phyloP scores from a whole-genome alignment of 2,329 filamentous ascomycete genomes.

The Fusarium torreyae region DNA sequence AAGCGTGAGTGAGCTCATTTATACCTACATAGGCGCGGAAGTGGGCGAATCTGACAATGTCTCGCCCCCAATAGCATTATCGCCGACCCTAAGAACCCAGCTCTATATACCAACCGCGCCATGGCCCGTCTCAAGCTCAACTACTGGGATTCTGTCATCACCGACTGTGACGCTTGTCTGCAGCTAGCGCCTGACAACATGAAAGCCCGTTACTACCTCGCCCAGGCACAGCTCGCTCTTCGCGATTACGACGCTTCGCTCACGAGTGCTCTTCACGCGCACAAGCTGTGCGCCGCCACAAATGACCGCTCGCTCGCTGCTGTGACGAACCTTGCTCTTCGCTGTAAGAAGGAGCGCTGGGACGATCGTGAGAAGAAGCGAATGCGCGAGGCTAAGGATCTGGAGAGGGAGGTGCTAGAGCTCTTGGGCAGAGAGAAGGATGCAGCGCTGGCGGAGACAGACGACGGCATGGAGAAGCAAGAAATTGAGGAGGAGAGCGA shows the following conservation, averaged over 20 bases:
- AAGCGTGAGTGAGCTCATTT: conserved; percentile 70
- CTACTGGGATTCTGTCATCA: conserved; percentile 80
- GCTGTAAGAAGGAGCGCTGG: conserved; percentile 90
- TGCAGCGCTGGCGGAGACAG: conserved; percentile 57
- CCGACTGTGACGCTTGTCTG: conserved; percentile 84
- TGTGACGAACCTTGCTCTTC: conserved; percentile 81
- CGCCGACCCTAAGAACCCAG: conserved; percentile 81
- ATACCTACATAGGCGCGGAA: conserved; percentile 5
- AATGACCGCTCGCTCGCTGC: conserved; percentile 78
- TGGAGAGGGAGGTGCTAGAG: conserved; percentile 73
- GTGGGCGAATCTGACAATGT: conserved; percentile 23
- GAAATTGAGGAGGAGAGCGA: conserved; percentile 65
- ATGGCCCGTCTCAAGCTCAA: conserved; percentile 83
- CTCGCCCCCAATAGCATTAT: conserved; percentile 72
- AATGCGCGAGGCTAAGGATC: conserved; percentile 66
- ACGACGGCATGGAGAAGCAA: conserved; percentile 63
- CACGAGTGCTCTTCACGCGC: conserved; percentile 78
- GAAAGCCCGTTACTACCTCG: conserved; percentile 88
- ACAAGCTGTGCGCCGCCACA: conserved; percentile 74
- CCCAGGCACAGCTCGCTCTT: conserved; percentile 85
- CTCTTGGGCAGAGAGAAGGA: conserved; percentile 65
- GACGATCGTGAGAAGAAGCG: conserved; percentile 78
- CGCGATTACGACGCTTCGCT: conserved; percentile 78
- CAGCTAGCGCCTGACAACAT: conserved; percentile 75
- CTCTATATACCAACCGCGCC: conserved; percentile 91